These are phyloP conservation scores for Oryza officinalis DNA, from an alignment of 176 grass and related monocot species.

Conservation along the genomic window DNA sequence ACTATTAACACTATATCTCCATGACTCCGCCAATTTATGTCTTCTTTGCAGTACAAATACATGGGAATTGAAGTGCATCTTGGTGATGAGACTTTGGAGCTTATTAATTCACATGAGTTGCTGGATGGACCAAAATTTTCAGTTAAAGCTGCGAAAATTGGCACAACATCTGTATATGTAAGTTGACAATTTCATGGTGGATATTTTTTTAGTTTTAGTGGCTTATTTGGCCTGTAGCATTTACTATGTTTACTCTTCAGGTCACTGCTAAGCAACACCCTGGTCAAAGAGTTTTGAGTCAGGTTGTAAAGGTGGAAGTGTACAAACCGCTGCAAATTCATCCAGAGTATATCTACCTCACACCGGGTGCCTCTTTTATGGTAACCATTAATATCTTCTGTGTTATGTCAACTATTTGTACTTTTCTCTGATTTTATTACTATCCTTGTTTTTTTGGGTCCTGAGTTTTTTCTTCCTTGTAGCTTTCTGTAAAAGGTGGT, in stretches of 20 bases:
- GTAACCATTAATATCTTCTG: constrained; percentile 57
- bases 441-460: background rate
- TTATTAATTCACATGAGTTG: constrained; percentile 39
- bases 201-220: constrained; percentile 23
- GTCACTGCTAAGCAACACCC: constrained; percentile 70
- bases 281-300: constrained; percentile 78
- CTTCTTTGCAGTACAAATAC: constrained; percentile 80
- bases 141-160: constrained; percentile 68
- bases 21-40: constrained; percentile 26
- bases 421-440: background rate
- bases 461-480: constrained; percentile 34
- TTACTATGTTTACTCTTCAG: constrained; percentile 58
- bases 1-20: constrained; percentile 1
- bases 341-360: constrained; percentile 91
- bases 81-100: constrained; percentile 74
- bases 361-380: constrained; percentile 88
- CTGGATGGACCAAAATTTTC: constrained; percentile 65
- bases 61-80: constrained; percentile 83
- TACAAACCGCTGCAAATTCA: constrained; percentile 78
- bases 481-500: constrained; percentile 91
- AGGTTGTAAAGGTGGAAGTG: constrained; percentile 91
- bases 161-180: constrained; percentile 89
- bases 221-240: constrained; percentile 11
- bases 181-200: constrained; percentile 40
- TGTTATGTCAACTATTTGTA: constrained; percentile 9